These are phyloP conservation scores for Nakataea oryzae DNA, from an alignment of 2,329 filamentous ascomycete species.

Conservation along the genomic window DNA sequence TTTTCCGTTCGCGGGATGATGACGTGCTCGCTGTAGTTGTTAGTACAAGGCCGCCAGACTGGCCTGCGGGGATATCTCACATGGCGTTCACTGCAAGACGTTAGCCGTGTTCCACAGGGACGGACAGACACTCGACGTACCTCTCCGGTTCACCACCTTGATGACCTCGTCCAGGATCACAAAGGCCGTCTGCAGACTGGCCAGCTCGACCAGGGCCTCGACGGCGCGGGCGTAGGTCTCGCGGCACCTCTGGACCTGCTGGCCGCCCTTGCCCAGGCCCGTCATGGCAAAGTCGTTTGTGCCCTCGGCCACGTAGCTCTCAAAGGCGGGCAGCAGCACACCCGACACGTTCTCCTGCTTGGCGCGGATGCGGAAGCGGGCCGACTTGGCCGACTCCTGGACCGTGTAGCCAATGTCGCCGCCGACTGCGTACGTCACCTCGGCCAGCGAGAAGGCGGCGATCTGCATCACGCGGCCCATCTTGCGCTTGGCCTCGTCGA, in stretches of 20 bases:
- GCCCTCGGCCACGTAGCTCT: conserved; percentile 79
- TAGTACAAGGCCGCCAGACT: too few relatives aligned
- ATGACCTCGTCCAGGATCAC: conserved; percentile 98
- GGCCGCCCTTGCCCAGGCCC: conserved; percentile 89
- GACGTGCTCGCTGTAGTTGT: conserved; percentile 59
- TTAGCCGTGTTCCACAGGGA: conserved; percentile 7
- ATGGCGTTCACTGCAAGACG: conserved; percentile 71
- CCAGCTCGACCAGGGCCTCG: conserved; percentile 89
- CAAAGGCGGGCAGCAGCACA: conserved; percentile 87
- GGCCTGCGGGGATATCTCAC: conserved; percentile 32
- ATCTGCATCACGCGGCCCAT: conserved; percentile 99
- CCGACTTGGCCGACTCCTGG: conserved; percentile 87
- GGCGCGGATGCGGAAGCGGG: conserved; percentile 83
- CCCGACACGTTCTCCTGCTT: conserved; percentile 98
- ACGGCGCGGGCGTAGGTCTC: conserved; percentile 95
- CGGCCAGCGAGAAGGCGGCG: conserved; percentile 91
- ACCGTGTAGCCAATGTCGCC: conserved; percentile 96
- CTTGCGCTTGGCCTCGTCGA: conserved; percentile 98
- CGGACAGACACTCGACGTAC: conserved; percentile 32
- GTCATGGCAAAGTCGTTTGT: conserved; percentile 96
- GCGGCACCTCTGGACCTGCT: conserved; percentile 88
- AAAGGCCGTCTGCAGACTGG: conserved; percentile 91
- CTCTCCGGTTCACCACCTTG: conserved; percentile 95
- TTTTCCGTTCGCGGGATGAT: conserved; percentile 98
- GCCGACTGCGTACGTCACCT: conserved; percentile 94